Evolutionary conservation across 208 protist genomes (phyloP).

Genomic region (Acanthamoeba sp.): DNA sequence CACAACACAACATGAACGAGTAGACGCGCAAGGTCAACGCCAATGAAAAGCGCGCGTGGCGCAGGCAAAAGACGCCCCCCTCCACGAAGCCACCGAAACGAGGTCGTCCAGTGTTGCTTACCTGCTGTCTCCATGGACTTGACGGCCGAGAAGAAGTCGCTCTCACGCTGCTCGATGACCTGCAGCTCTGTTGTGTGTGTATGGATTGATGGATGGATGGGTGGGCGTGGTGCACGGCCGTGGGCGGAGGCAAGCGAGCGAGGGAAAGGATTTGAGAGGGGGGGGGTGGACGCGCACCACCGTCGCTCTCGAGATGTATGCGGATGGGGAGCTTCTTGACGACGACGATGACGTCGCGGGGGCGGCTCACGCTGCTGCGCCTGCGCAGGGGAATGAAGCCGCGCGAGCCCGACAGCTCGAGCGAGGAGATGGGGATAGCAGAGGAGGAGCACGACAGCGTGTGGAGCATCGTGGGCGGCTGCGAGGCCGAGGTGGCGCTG

Average conservation of each 20-base stretch:
- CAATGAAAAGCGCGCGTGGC: too few species aligned
- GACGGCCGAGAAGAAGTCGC: constrained; percentile 24
- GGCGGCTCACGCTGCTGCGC: background rate
- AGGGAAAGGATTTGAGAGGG: background rate
- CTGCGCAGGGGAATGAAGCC: constrained; percentile 14
- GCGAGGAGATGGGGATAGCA: background rate
- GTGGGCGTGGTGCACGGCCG: too few species aligned
- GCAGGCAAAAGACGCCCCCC: too few species aligned
- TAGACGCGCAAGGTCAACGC: too few species aligned
- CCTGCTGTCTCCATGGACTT: constrained; percentile 27
- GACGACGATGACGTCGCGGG: constrained; percentile 20
- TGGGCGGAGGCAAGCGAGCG: too few species aligned
- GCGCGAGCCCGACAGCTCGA: background rate
- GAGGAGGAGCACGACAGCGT: constrained; percentile 12
- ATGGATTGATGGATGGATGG: too few species aligned
- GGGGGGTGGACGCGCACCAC: background rate
- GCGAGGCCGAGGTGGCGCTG: background rate
- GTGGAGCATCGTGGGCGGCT: background rate
- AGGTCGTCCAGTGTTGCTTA: too few species aligned
- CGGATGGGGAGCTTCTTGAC: constrained; percentile 57
- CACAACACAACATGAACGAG: too few species aligned
- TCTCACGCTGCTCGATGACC: constrained; percentile 26
- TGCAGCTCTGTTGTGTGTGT: too few species aligned
- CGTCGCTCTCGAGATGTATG: background rate
- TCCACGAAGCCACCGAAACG: too few species aligned